Evolutionary conservation across 2,329 filamentous ascomycete species (phyloP).

Genomic region (Thielaviopsis ethacetica): DNA sequence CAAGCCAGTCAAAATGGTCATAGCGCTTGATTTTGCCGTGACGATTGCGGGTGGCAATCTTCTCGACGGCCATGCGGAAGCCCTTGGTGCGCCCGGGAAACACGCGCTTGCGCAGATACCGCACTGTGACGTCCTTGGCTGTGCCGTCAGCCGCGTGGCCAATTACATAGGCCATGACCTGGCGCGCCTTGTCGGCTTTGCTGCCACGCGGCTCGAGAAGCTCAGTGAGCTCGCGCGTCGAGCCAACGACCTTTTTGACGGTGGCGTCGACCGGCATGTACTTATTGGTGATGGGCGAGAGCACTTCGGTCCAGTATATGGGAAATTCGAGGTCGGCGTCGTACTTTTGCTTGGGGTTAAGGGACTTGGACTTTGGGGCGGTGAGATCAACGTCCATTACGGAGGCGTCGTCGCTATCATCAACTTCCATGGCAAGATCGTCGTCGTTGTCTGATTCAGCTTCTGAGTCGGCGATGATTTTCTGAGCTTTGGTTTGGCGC

Average conservation of each 20-base stretch:
- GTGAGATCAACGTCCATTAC: slow-evolving; percentile 21
- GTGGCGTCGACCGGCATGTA: slow-evolving; percentile 67
- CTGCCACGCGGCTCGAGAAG: slow-evolving; percentile 68
- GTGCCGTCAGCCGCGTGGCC: slow-evolving; percentile 71
- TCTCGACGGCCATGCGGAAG: slow-evolving; percentile 59
- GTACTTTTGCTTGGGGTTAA: slow-evolving; percentile 27
- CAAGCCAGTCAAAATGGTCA: slow-evolving; percentile 80
- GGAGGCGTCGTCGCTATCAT: slow-evolving; percentile 42
- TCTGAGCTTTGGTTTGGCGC: neutral
- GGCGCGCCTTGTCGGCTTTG: slow-evolving; percentile 71
- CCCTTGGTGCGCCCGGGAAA: slow-evolving; percentile 86
- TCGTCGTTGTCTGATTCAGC: slow-evolving; percentile 11
- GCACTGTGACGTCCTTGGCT: slow-evolving; percentile 84
- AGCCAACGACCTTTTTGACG: slow-evolving; percentile 51
- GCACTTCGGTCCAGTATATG: slow-evolving; percentile 83
- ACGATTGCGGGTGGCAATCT: slow-evolving; percentile 61
- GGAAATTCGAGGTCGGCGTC: slow-evolving; percentile 70
- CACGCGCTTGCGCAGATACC: slow-evolving; percentile 68
- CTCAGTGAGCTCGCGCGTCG: slow-evolving; percentile 53
- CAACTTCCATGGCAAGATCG: slow-evolving; percentile 20
- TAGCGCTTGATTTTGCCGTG: slow-evolving; percentile 62
- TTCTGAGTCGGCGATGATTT: neutral
- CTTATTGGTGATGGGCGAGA: slow-evolving; percentile 65
- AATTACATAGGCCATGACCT: slow-evolving; percentile 79
- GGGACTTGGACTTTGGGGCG: neutral